phyloP scores from a whole-genome alignment of 148 eudicot species.

The Salicornia ramosissima region DNA sequence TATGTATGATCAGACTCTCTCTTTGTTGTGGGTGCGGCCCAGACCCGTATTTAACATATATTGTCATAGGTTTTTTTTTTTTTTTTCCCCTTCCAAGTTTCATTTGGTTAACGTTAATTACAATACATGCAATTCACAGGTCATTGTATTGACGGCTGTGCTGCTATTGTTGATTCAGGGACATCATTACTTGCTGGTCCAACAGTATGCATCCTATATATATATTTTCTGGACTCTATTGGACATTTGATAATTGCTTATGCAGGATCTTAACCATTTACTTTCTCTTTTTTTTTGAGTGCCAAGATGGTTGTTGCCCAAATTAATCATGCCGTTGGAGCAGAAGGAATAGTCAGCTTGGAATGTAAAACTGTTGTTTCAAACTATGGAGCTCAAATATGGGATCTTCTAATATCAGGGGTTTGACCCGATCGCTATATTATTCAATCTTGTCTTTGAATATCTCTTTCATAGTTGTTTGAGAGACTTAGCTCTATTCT shows the following conservation, averaged over 20 bases:
- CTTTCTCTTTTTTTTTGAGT: neutral
- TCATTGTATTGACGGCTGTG: conserved; percentile 40
- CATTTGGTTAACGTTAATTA: neutral
- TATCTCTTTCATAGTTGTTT: neutral
- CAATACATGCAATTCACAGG: conserved; percentile 24
- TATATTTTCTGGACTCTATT: neutral
- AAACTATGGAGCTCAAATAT: conserved; percentile 38
- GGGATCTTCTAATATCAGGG: conserved; percentile 49
- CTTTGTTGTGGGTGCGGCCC: no score
- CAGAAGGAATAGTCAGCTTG: conserved; percentile 51
- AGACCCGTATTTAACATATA: no score
- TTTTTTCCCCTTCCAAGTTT: neutral
- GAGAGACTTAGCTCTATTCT: neutral
- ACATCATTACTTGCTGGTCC: conserved; percentile 50
- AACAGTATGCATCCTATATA: conserved; percentile 24
- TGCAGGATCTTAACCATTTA: neutral
- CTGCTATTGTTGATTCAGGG: conserved; percentile 52
- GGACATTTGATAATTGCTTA: neutral
- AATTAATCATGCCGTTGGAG: conserved; percentile 59
- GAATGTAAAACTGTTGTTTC: conserved; percentile 51
- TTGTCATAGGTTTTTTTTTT: neutral
- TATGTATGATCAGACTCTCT: no score
- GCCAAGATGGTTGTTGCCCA: conserved; percentile 41
- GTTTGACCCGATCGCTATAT: conserved; percentile 20
- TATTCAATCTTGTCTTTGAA: neutral